Base-by-base conservation (phyloP, 2,329 filamentous ascomycete species). In the Sphaerulina vaccinii region DNA sequence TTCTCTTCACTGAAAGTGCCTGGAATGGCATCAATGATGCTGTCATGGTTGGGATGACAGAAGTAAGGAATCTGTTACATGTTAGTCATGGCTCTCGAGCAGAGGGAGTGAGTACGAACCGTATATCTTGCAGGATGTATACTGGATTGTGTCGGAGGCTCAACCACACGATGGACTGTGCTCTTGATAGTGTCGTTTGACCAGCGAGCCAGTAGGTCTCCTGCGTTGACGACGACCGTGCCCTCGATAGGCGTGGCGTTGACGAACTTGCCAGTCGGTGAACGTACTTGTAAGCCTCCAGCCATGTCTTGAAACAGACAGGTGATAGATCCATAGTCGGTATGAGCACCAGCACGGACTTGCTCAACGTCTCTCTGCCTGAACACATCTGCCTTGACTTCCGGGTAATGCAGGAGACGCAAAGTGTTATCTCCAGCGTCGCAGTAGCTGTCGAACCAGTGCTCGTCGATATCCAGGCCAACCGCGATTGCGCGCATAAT, bases 101-200 rank as follows among this genome's bases (percentile, higher is more conserved):
- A 8, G 3, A 39, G 18, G 37, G 18, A 19, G 37, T 5, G 5
- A 21, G 3, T 13, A 39, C 37, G 37, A 22, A 39, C 37, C 62
- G 87, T 92, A 65, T 96, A 96, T 32, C 75, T 35, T 0, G 89
- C 78, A 1, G 90, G 89, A 68, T 93, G 86, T 11, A 77, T 78
- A 2, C 77, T 78, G 8, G 76, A 74, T 1, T 71, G 66, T 13
- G 63, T 58, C 0, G 88, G 87, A 1, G 91, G 91, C 71, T 96
- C 87, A 3, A 96, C 87, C 0, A 96, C 91, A 7, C 90, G 83
- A 70, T 96, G 91, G 52, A 90, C 82, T 2, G 91, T 96, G 65
- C 87, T 92, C 73, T 87, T 90, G 72, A 96, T 95, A 3, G 81
- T 87, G 65, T 95, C 89, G 65, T 96, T 96, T 57, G 87, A 89